These are phyloP conservation scores for Neurospora sp. DNA, from an alignment of 495 filamentous ascomycete species.

Conservation along the genomic window DNA sequence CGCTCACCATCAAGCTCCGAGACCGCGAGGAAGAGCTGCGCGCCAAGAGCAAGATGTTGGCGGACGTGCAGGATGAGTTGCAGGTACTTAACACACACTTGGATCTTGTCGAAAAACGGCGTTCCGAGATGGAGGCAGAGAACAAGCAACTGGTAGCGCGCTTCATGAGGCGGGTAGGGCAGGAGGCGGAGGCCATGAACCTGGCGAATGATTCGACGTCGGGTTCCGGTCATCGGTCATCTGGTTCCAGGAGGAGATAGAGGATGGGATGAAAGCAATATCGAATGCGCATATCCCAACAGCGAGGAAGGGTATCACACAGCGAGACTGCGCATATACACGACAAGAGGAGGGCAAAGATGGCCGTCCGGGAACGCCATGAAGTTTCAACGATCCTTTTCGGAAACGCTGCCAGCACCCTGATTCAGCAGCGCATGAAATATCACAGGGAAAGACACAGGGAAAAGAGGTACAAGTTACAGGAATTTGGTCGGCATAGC, in stretches of 20 bases:
- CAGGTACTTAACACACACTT: constrained; percentile 76
- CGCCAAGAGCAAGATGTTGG: constrained; percentile 71
- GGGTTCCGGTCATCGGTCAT: not conserved
- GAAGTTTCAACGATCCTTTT: not conserved
- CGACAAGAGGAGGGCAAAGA: not conserved
- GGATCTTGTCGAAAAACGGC: constrained; percentile 69
- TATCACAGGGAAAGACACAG: too few species aligned
- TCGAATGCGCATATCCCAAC: not conserved
- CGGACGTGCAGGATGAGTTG: constrained; percentile 87
- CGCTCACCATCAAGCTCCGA: constrained; percentile 50
- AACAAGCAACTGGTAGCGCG: constrained; percentile 81
- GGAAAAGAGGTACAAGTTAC: too few species aligned
- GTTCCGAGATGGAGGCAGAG: constrained; percentile 59
- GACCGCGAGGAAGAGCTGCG: constrained; percentile 80
- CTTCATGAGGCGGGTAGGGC: constrained; percentile 79
- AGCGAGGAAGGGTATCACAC: not conserved
- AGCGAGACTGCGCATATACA: not conserved
- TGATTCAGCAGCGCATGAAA: not conserved
- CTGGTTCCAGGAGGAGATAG: not conserved
- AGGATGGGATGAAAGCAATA: not conserved
- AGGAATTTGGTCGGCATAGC: not conserved
- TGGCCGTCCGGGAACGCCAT: not conserved
- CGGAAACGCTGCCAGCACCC: not conserved
- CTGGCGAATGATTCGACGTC: constrained; percentile 32
- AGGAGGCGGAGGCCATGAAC: constrained; percentile 87